Conservation (phyloP, 352 stramenopile species). For the Elongisporangium prolatum region DNA sequence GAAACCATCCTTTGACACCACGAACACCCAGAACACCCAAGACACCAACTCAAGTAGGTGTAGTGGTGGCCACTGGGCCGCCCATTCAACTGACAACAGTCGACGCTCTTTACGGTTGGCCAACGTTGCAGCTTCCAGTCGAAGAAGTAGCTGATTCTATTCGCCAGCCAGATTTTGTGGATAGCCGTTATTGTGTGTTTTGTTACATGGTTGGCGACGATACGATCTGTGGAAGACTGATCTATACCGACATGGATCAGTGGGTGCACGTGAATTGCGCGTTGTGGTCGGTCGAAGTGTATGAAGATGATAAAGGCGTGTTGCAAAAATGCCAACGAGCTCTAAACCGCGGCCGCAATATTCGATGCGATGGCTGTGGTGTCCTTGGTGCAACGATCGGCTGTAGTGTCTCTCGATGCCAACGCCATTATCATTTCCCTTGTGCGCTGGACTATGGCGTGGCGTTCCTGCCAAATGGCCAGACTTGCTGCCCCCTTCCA, state of each 20-base stretch:
- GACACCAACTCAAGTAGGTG: not conserved
- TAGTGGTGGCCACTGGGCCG: not conserved
- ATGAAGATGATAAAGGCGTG: constrained; percentile 62
- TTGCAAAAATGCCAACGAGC: constrained; percentile 88
- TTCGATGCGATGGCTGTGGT: constrained; percentile 90
- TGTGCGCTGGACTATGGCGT: constrained; percentile 83
- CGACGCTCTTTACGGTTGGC: constrained; percentile 35
- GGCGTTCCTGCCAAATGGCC: constrained; percentile 59
- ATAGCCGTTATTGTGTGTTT: constrained; percentile 72
- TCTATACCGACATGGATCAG: constrained; percentile 77
- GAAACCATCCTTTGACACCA: not conserved
- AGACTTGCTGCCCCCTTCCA: constrained; percentile 57
- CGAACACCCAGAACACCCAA: not conserved
- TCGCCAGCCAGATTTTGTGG: constrained; percentile 19
- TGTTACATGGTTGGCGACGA: constrained; percentile 84
- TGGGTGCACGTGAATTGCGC: constrained; percentile 93
- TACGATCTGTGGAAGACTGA: constrained; percentile 59
- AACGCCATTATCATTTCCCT: constrained; percentile 91
- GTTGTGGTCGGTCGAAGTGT: constrained; percentile 92
- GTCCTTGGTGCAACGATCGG: constrained; percentile 89
- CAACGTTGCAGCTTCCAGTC: constrained; percentile 1
- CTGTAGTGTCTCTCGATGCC: constrained; percentile 84
- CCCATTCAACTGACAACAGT: not conserved
- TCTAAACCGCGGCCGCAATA: constrained; percentile 76
- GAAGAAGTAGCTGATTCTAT: constrained; percentile 1